Conservation (phyloP, 2,329 filamentous ascomycete species). For the Colletotrichum cordylinicola region DNA sequence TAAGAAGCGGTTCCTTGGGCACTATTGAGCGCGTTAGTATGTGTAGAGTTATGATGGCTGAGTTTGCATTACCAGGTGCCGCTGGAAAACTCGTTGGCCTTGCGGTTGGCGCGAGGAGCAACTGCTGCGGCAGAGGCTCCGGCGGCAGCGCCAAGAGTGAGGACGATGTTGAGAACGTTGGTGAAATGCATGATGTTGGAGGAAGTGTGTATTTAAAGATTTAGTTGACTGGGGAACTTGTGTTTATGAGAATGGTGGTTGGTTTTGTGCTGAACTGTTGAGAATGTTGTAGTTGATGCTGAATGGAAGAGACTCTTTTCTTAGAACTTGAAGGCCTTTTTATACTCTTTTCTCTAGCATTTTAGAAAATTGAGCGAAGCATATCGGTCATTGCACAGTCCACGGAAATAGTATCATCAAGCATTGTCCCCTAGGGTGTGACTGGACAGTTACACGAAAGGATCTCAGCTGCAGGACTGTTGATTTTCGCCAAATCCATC, state of each 20-base stretch:
- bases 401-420: not conserved
- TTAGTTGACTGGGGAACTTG: not conserved
- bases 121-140: not conserved
- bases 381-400: not conserved
- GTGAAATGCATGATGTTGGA: not conserved
- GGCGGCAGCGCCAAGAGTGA: not conserved
- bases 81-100: not conserved
- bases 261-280: not conserved
- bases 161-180: not conserved
- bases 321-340: not conserved
- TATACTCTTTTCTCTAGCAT: not conserved
- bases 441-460: not conserved
- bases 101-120: not conserved
- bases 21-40: not conserved
- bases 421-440: not conserved
- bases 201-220: not conserved
- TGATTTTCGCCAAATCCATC: not conserved
- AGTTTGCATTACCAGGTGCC: not conserved
- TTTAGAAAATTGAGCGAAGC: not conserved
- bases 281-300: not conserved
- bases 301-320: not conserved
- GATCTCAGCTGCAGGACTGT: not conserved
- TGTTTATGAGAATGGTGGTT: not conserved
- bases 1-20: not conserved
- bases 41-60: accelerated